phyloP scores from a whole-genome alignment of 139 green algal species.

The Haematococcus sp. region DNA sequence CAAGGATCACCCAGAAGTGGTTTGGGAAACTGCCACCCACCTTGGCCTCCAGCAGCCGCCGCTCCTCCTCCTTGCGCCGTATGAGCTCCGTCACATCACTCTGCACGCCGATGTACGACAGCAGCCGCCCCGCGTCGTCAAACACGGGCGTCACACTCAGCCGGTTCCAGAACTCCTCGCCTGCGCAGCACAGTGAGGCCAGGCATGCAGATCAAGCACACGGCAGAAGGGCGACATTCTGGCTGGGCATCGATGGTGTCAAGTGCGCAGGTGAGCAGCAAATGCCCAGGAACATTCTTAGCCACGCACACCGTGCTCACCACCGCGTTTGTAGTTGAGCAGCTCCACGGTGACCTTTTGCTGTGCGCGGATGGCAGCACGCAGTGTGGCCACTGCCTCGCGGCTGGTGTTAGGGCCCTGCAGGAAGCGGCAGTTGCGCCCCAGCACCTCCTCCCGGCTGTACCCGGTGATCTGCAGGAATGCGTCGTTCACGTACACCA shows the following conservation, averaged over 20 bases:
- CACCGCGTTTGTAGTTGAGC: constrained; percentile 58
- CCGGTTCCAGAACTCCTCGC: constrained; percentile 76
- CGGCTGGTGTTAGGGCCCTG: constrained; percentile 6
- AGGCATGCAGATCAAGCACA: not conserved
- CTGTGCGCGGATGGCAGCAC: not conserved
- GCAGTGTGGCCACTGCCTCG: constrained; percentile 3
- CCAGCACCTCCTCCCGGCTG: constrained; percentile 56
- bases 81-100: constrained; percentile 84
- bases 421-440: constrained; percentile 90
- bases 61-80: constrained; percentile 48
- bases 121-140: constrained; percentile 48
- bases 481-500: constrained; percentile 80
- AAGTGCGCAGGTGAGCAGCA: not conserved
- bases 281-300: too few relatives aligned
- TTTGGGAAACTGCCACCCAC: too few relatives aligned
- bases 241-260: not conserved
- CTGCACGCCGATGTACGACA: constrained; percentile 85
- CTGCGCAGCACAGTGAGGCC: constrained; percentile 6
- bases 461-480: constrained; percentile 84
- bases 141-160: constrained; percentile 75
- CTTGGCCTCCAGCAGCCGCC: constrained; percentile 34
- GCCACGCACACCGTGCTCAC: not conserved
- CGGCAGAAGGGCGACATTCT: not conserved
- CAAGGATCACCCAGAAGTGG: not conserved
- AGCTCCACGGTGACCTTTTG: constrained; percentile 35